phyloP scores from a whole-genome alignment of 2,329 filamentous ascomycete genomes.

The Cryphonectria parasitica region DNA sequence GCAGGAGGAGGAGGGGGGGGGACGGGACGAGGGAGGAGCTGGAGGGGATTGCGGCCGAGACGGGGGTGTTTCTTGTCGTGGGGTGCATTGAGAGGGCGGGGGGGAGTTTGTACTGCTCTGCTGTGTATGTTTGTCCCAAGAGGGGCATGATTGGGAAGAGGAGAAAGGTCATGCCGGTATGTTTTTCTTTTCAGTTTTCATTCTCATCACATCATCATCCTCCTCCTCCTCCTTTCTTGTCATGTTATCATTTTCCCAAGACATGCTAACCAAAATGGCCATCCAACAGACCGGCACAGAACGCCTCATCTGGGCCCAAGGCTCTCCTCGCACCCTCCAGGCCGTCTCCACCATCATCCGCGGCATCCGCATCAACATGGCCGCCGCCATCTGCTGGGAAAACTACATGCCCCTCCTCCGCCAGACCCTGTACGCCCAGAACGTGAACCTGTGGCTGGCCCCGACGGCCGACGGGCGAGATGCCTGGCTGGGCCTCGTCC shows the following conservation, averaged over 20 bases:
- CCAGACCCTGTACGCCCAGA: conserved; percentile 83
- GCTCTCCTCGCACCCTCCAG: conserved; percentile 74
- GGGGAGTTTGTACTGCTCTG: conserved; percentile 83
- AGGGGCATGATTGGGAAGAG: conserved; percentile 80
- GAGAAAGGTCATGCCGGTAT: conserved; percentile 86
- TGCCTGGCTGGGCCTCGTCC: conserved; percentile 81
- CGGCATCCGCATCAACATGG: conserved; percentile 78
- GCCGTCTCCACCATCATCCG: conserved; percentile 81
- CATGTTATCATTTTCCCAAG: no score
- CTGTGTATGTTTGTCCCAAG: conserved; percentile 78
- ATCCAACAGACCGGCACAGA: conserved; percentile 70
- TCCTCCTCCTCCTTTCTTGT: no score
- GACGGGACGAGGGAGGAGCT: conserved; percentile 76
- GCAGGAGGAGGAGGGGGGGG: conserved; percentile 46
- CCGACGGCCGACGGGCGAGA: conserved; percentile 86
- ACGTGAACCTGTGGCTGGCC: conserved; percentile 88
- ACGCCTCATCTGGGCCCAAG: conserved; percentile 87
- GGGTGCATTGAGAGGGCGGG: conserved; percentile 80
- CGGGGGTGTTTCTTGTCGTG: conserved; percentile 79
- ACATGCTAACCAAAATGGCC: no score
- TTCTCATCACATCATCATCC: conserved; percentile 13
- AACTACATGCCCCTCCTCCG: conserved; percentile 92
- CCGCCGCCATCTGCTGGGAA: conserved; percentile 93
- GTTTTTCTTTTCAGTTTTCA: conserved; percentile 37
- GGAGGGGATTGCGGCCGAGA: conserved; percentile 75